Evolutionary conservation across 2,329 filamentous ascomycete species (phyloP).

Genomic region (Fusarium sp.): DNA sequence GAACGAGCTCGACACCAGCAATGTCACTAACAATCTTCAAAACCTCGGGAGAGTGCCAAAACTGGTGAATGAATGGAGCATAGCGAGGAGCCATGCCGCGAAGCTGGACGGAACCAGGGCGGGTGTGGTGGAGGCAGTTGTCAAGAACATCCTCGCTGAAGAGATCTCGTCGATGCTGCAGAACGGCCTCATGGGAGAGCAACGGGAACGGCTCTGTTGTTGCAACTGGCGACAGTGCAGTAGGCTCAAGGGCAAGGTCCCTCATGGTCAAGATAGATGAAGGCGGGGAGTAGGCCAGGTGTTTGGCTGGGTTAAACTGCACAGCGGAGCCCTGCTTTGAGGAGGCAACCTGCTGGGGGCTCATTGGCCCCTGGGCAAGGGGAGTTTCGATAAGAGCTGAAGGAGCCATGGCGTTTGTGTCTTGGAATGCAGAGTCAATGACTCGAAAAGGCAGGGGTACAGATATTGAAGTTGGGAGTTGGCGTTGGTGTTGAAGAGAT

Average conservation of each 20-base stretch:
- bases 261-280: constrained; percentile 34
- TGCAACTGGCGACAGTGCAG: constrained; percentile 39
- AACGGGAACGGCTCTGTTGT: constrained; percentile 48
- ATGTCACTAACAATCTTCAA: constrained; percentile 66
- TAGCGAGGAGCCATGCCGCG: constrained; percentile 47
- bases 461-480: background rate
- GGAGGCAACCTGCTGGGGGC: background rate
- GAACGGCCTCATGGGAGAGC: constrained; percentile 39
- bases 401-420: constrained; percentile 26
- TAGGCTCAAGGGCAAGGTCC: constrained; percentile 33
- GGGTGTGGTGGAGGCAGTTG: constrained; percentile 46
- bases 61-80: constrained; percentile 47
- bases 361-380: background rate
- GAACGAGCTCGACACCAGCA: constrained; percentile 68
- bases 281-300: constrained; percentile 33
- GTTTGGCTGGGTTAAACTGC: constrained; percentile 32
- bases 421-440: background rate
- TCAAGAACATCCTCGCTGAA: constrained; percentile 44
- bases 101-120: constrained; percentile 44
- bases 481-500: background rate
- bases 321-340: background rate
- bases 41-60: constrained; percentile 68
- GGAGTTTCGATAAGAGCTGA: constrained; percentile 15
- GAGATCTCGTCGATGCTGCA: constrained; percentile 36
- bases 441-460: background rate